These are phyloP conservation scores for Fragosphaeria purpurea DNA, from an alignment of 2,329 filamentous ascomycete species.

Conservation along the genomic window DNA sequence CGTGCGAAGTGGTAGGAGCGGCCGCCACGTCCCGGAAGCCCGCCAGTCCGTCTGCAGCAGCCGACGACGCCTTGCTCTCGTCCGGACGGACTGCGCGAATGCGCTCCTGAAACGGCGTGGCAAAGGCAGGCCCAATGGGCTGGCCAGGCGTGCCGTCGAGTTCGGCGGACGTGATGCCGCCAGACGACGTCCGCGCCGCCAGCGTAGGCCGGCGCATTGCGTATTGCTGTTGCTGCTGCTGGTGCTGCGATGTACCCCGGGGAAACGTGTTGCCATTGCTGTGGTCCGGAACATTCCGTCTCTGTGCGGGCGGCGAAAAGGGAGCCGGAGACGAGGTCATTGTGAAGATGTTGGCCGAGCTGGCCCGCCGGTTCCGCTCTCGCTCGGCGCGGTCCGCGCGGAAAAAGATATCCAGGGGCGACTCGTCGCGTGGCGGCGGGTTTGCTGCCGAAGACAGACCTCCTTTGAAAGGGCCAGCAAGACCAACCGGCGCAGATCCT, in stretches of 20 bases:
- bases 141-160: constrained; percentile 49
- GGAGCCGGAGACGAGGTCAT: constrained; percentile 24
- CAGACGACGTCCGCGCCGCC: constrained; percentile 32
- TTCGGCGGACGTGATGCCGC: constrained; percentile 58
- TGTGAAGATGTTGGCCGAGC: constrained; percentile 34
- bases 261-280: constrained; percentile 5
- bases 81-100: constrained; percentile 43
- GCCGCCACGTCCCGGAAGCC: constrained; percentile 5
- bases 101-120: constrained; percentile 53
- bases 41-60: neutral
- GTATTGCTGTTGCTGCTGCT: constrained; percentile 7
- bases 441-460: constrained; percentile 4
- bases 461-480: constrained; percentile 16
- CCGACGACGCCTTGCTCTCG: constrained; percentile 11
- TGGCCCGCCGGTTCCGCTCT: constrained; percentile 47
- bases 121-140: constrained; percentile 55
- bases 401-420: constrained; percentile 85
- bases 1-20: neutral
- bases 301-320: constrained; percentile 40
- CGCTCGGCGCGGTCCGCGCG: constrained; percentile 74
- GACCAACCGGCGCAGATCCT: neutral
- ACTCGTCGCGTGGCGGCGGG: constrained; percentile 42
- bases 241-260: constrained; percentile 2
- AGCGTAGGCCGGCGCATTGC: constrained; percentile 27
- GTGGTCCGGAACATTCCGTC: constrained; percentile 21